phyloP scores from a whole-genome alignment of 345 rosid genomes.

The Eucalyptus erythrocorys region DNA sequence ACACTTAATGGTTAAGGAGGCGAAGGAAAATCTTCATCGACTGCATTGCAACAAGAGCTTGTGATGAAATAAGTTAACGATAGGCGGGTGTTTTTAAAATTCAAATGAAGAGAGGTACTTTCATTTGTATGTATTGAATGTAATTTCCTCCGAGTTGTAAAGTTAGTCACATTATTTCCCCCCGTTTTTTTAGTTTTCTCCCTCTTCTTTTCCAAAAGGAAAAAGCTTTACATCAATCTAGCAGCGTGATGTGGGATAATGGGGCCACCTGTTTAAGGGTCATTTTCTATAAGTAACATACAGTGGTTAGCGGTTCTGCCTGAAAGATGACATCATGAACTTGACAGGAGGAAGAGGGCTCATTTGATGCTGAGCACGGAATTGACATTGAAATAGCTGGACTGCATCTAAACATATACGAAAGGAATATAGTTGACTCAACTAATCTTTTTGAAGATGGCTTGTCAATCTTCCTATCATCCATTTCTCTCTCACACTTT shows the following conservation, averaged over 20 bases:
- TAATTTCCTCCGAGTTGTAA: neutral
- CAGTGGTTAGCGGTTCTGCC: rapidly evolving
- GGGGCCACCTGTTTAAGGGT: neutral
- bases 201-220: neutral
- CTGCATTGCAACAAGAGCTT: neutral
- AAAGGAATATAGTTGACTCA: neutral
- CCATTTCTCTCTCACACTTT: neutral
- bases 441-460: neutral
- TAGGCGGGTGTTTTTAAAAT: neutral
- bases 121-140: neutral
- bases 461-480: neutral
- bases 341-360: neutral
- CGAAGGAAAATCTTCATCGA: neutral
- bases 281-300: neutral
- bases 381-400: neutral
- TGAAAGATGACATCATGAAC: neutral
- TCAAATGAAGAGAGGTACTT: neutral
- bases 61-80: no score
- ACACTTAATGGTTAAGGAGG: neutral
- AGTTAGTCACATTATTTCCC: neutral
- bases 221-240: neutral
- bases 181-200: neutral
- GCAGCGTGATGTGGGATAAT: neutral
- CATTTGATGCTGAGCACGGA: neutral
- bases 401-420: neutral